phyloP scores from a whole-genome alignment of 129 eudicot species.

The Escallonia rubra region DNA sequence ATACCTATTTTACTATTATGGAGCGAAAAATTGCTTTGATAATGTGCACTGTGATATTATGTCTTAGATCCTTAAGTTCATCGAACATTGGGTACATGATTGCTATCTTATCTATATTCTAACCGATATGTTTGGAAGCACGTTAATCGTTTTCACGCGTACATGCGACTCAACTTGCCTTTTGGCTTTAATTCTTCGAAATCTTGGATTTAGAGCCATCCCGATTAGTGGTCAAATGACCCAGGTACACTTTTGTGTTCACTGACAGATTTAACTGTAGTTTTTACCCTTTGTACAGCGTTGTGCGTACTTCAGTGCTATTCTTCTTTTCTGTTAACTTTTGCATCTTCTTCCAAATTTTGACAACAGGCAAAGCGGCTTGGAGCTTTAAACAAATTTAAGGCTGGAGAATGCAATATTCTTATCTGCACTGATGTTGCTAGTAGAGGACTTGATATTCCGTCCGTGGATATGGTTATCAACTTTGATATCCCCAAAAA shows the following conservation, averaged over 20 bases:
- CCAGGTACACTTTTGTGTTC: conserved; percentile 38
- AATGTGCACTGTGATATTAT: not conserved
- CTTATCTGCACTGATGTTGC: conserved; percentile 87
- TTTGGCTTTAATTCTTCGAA: conserved; percentile 73
- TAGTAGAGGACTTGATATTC: conserved; percentile 93
- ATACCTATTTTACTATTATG: too few relatives aligned
- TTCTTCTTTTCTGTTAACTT: not conserved
- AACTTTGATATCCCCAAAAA: conserved; percentile 82
- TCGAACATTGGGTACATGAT: conserved; percentile 34
- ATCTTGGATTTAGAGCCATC: conserved; percentile 75
- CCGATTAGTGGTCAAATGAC: conserved; percentile 93
- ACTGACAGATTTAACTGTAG: too few relatives aligned
- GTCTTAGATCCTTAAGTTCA: not conserved
- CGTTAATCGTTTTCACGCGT: conserved; percentile 93
- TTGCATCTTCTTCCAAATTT: conserved; percentile 4
- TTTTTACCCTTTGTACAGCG: not conserved
- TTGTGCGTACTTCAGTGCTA: not conserved
- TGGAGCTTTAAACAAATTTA: conserved; percentile 77
- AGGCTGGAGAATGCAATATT: conserved; percentile 85
- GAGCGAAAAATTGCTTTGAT: too few relatives aligned
- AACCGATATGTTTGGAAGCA: conserved; percentile 60
- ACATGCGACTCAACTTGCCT: conserved; percentile 77
- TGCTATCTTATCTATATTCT: conserved; percentile 82
- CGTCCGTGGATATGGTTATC: conserved; percentile 89
- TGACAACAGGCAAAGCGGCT: conserved; percentile 56